Percentiles rank a stretch among this genome's conserved stretches.
phyloP scores from a whole-genome alignment of 2,329 filamentous ascomycete species.

The Malbranchea zuffiana region DNA sequence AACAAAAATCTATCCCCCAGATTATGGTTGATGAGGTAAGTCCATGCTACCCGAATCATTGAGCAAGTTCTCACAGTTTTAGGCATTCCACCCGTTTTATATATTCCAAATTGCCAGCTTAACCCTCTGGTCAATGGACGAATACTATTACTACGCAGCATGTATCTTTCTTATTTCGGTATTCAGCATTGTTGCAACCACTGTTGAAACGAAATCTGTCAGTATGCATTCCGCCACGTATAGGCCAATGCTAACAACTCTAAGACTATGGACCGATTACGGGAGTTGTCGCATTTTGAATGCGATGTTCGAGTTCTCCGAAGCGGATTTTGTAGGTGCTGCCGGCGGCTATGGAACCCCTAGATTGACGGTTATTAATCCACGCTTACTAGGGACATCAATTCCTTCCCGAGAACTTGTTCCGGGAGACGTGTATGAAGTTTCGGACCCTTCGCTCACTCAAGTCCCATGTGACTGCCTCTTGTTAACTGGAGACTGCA shows the following conservation, averaged over 20 bases:
- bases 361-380: constrained; percentile 7
- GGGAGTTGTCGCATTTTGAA: constrained; percentile 87
- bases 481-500: constrained; percentile 84
- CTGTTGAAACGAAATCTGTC: constrained; percentile 78
- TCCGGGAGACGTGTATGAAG: constrained; percentile 90
- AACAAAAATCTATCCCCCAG: constrained; percentile 73
- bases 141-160: constrained; percentile 94
- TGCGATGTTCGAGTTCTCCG: constrained; percentile 89
- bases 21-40: constrained; percentile 77
- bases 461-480: constrained; percentile 90
- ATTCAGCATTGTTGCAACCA: constrained; percentile 77
- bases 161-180: constrained; percentile 94
- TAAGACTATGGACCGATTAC: constrained; percentile 75
- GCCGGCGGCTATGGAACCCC: background rate
- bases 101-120: constrained; percentile 95
- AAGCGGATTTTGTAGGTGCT: constrained; percentile 72
- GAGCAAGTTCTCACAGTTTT: constrained; percentile 16
- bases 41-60: constrained; percentile 9
- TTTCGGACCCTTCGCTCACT: constrained; percentile 80
- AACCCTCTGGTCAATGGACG: constrained; percentile 84
- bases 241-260: constrained; percentile 6
- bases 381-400: constrained; percentile 55
- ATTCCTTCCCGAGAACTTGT: constrained; percentile 79
- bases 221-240: constrained; percentile 22
- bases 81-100: constrained; percentile 95